Conservation (phyloP, 176 grass and related monocot genomes). For the Lolium multiflorum region DNA sequence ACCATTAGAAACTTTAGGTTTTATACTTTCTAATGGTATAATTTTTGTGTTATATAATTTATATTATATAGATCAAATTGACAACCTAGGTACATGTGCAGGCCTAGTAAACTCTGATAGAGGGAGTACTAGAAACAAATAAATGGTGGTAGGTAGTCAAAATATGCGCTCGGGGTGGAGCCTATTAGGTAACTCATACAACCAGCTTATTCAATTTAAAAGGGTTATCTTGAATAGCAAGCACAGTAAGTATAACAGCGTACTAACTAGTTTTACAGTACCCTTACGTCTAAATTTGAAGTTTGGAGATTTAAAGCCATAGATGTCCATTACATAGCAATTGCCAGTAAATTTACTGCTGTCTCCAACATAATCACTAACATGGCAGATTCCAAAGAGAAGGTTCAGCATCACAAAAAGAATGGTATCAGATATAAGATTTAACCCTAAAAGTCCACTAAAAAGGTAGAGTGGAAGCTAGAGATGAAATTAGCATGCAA, state of each 20-base stretch:
- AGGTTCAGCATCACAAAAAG: conserved; percentile 1
- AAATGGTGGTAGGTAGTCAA: not conserved
- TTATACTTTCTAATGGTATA: no score
- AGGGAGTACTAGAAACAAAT: no score
- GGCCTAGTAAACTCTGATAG: no score
- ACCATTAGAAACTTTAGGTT: no score
- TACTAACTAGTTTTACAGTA: conserved; percentile 5
- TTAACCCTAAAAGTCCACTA: not conserved
- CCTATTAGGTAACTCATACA: conserved; percentile 23
- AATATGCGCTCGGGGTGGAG: not conserved
- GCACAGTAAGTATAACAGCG: not conserved
- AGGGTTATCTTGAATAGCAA: not conserved
- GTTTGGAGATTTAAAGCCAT: conserved; percentile 12
- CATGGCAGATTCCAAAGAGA: not conserved
- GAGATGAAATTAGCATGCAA: conserved; percentile 6
- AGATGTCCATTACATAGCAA: not conserved
- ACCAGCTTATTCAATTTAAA: not conserved
- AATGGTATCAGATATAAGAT: not conserved
- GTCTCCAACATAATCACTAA: not conserved
- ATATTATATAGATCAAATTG: no score
- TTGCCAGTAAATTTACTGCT: not conserved
- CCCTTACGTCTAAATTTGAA: not conserved
- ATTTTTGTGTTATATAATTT: no score
- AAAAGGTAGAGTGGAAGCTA: not conserved
- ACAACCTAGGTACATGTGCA: no score